Evolutionary conservation across 371 early-diverging fungal species (phyloP), one percentile per base, ranked within the genome.

Genomic region (Sporodiniella umbellata): DNA sequence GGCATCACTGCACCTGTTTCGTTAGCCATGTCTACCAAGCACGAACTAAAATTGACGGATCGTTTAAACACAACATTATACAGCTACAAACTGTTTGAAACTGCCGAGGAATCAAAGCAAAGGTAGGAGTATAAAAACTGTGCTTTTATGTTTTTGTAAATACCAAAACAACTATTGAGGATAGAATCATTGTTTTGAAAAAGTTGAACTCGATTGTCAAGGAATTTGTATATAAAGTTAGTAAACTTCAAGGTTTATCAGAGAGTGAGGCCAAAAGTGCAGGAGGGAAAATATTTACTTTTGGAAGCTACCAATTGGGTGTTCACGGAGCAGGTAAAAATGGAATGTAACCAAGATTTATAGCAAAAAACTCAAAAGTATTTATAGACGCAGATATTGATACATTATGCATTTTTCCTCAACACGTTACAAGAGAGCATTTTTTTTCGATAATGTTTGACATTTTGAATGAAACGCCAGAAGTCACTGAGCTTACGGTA

Each of bases 231-330:
- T 86, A 88, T 44, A 61, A 66, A 22, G 87, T 86, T 8, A 79
- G 84, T 37, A 70, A 66, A 53, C 60, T 84, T 25, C 83, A 87
- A 47, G 80, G 81, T 14, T 74, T 91, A 24, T 84, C 92, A 14
- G 95, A 91, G 56, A 70, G 85, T 10, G 59, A 92, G 21, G 96
- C 96, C 2, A 81, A 72, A 46, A 88, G 91, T 49, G 92, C 89
- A 33, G 96, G 96, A 35, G 99, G 99, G 30, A 96, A 96, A 72
- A 99, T 99, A 33, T 99, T 93, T 65, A 98, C 99, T 0, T 99
- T 95, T 76, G 99, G 99, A 8, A 98, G 98, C 45, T 99, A 96
- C 69, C 81, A 99, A 37, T 79, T 99, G 8, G 99, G 99, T 18
- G 99, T 99, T 1, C 99, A 99, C 72, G 90, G 90, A 21, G 80